Base-by-base conservation (phyloP, 371 early-diverging fungal genomes). In the Globomyces sp. region DNA sequence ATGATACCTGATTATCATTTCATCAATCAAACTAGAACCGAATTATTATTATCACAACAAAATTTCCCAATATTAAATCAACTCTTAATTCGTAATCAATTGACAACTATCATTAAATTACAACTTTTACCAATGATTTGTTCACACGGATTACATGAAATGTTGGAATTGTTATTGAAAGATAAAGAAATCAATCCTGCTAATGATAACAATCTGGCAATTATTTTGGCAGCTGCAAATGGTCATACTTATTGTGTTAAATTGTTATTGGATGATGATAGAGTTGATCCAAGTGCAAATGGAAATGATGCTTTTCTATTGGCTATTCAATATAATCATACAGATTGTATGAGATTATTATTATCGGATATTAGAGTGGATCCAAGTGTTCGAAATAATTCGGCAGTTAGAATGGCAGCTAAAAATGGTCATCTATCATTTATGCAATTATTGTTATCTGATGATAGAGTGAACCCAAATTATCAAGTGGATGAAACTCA, bases 211-310 rank as follows among this genome's bases (percentile, higher is more conserved):
- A 65, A 68, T 47, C 42, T 36, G n/a, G 65, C 63, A 42, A 39
- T 68, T 57, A 52, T 36, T 39, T 55, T 55, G 5, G 55, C 55
- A 37, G 55, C 55, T 8, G 40, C 34, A n/a, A 55, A 40, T 39
- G 55, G 55, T 4, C 55, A 55, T 39, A 55, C 55, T 4, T 39
- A 55, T 55, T 39, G 34, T 39, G 55, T 55, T 37, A 3, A 36
- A 37, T 55, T 55, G 5, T n/a, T 55, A n/a, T 13, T 55, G 40
- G 4, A 13, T 2, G 55, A 55, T 55, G 6, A 4, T 37, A 24
- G 55, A 55, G 55, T 55, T 39, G 55, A 55, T n/a, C 53, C 66
- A 42, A 6, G 11, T 36, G 58, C 70, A 39, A 37, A 65, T 34
- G 52, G 66, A 10, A 48, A 66, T 50, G 50, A 65, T 13, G 39